Percentiles rank a stretch among this genome's conserved stretches.
phyloP scores from a whole-genome alignment of 2,329 filamentous ascomycete species.

The Arthrinium puccinioides region DNA sequence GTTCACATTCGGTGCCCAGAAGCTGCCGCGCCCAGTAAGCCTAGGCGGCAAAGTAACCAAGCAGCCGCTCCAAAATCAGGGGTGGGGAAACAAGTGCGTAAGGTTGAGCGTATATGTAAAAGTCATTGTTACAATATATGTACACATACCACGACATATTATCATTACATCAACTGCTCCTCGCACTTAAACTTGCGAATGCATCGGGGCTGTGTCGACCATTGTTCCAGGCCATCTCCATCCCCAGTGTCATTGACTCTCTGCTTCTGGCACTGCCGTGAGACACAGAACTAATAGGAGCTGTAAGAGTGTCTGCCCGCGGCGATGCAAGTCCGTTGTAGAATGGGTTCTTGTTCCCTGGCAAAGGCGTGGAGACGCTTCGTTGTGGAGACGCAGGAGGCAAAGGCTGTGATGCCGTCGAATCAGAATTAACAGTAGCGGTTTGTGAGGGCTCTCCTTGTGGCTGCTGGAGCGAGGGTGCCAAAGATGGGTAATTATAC shows the following conservation, averaged over 20 bases:
- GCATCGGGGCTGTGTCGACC: conserved; percentile 74
- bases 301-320: conserved; percentile 10
- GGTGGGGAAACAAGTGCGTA: background rate
- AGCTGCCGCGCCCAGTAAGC: too few species aligned
- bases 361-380: conserved; percentile 25
- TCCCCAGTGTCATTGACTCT: conserved; percentile 62
- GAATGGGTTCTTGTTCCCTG: conserved; percentile 52
- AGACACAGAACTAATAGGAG: conserved; percentile 15
- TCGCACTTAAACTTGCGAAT: conserved; percentile 67
- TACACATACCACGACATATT: conserved; percentile 7
- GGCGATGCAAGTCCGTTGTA: conserved; percentile 26
- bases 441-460: conserved; percentile 17
- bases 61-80: background rate
- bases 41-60: too few species aligned
- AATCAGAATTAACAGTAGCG: conserved; percentile 4
- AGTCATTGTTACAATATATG: conserved; percentile 14
- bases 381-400: conserved; percentile 11
- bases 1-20: too few species aligned
- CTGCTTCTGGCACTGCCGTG: conserved; percentile 47
- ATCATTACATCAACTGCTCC: conserved; percentile 33
- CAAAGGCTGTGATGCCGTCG: conserved; percentile 15
- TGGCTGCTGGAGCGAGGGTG: conserved; percentile 25
- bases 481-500: conserved; percentile 55
- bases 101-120: background rate
- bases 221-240: conserved; percentile 58